These are phyloP conservation scores for Beauveria sp. DNA, from an alignment of 2,329 filamentous ascomycete species.

Conservation along the genomic window DNA sequence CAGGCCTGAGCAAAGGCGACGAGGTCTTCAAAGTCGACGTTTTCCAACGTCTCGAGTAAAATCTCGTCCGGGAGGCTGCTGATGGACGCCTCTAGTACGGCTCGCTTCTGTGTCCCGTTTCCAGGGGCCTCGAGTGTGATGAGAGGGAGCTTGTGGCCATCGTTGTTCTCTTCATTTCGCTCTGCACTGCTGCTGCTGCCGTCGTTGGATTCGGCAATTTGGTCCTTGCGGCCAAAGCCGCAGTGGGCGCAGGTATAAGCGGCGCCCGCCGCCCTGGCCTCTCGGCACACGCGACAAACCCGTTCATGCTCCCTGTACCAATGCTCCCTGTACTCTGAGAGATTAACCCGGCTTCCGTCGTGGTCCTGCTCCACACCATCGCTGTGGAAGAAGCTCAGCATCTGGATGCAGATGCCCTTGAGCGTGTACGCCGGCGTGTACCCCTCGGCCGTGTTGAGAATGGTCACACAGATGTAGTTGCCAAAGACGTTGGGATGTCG, in stretches of 20 bases:
- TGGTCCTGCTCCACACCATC: slow-evolving; percentile 34
- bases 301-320: not conserved
- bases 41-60: slow-evolving; percentile 26
- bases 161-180: not conserved
- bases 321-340: slow-evolving; percentile 18
- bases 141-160: no score
- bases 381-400: slow-evolving; percentile 45
- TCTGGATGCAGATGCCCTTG: slow-evolving; percentile 40
- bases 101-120: not conserved
- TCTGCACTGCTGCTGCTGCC: not conserved
- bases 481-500: slow-evolving; percentile 38
- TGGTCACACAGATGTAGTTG: slow-evolving; percentile 38
- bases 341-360: slow-evolving; percentile 16
- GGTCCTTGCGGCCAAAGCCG: not conserved
- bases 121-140: no score
- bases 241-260: not conserved
- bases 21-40: slow-evolving; percentile 29
- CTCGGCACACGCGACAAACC: not conserved
- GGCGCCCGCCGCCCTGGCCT: not conserved
- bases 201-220: not conserved
- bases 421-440: slow-evolving; percentile 44
- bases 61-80: slow-evolving; percentile 32
- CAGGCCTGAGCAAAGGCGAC: slow-evolving; percentile 29
- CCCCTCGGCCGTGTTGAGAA: slow-evolving; percentile 32
- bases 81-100: slow-evolving; percentile 13